Conservation (phyloP, 2,329 filamentous ascomycete species). For the Aschersonia sp. region DNA sequence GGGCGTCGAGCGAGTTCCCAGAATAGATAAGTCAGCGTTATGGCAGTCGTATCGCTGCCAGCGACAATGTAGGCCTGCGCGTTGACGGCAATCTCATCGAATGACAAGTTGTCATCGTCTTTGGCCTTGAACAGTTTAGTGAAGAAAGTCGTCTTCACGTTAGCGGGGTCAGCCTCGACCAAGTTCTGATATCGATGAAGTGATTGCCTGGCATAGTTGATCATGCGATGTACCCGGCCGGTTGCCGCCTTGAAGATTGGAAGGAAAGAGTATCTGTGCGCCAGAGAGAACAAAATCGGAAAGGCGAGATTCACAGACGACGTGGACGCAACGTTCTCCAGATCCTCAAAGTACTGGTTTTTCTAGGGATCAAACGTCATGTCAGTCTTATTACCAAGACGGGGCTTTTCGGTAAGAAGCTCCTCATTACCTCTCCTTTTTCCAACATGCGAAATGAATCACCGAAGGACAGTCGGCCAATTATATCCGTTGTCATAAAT, state of each 20-base stretch:
- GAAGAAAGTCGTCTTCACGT: constrained; percentile 18
- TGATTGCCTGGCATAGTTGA: constrained; percentile 13
- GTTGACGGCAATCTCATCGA: constrained; percentile 21
- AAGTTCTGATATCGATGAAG: constrained; percentile 13
- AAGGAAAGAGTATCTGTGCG: constrained; percentile 7
- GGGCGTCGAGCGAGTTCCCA: constrained; percentile 21
- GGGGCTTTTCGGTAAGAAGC: not conserved
- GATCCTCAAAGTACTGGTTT: constrained; percentile 23
- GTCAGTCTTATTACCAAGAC: not conserved
- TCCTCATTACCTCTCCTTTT: constrained; percentile 23
- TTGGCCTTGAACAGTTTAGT: constrained; percentile 20
- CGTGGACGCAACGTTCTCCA: constrained; percentile 14
- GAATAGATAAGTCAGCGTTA: constrained; percentile 31
- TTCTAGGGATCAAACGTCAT: constrained; percentile 1
- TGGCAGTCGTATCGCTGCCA: constrained; percentile 36
- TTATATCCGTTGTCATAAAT: constrained; percentile 38
- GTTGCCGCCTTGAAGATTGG: constrained; percentile 8
- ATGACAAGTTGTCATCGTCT: constrained; percentile 12
- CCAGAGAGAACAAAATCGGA: constrained; percentile 12
- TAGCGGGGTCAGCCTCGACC: constrained; percentile 7
- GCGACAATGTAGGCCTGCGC: constrained; percentile 31
- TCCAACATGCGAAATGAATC: constrained; percentile 40
- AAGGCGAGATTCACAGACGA: constrained; percentile 13
- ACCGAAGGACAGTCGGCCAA: constrained; percentile 38
- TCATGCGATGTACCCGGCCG: constrained; percentile 6